Evolutionary conservation across 2,329 filamentous ascomycete genomes (phyloP), one percentile per base, ranked within the genome.

Genomic region (Reticulascus tulasneorum): DNA sequence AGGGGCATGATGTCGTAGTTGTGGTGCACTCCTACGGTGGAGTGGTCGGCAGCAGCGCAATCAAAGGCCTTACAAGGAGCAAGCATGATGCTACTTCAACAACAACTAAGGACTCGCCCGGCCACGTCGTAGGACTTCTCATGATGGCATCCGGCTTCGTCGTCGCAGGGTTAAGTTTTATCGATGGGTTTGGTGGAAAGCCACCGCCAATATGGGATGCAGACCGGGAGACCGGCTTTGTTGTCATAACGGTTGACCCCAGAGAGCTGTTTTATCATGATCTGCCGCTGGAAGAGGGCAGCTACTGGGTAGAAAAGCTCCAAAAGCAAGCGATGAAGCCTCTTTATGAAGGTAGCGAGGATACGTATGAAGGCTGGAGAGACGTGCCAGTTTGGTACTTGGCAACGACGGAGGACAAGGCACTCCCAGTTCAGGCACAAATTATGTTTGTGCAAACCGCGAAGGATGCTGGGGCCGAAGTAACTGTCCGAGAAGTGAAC

Each of bases 211-310:
- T 42, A 2, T 73, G 66, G 64, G 49, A 51, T 0, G 47, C 56
- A 1, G 60, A 71, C 30, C 46, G 42, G 2, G 54, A 56, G 15
- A 68, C 57, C 1, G 69, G 69, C 5, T 63, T 58, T 26, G 64
- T 63, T 2, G 59, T 61, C 1, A 35, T 75, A 5, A 49, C 57
- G 12, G 54, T 54, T 4, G 45, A 62, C 13, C 51, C 65, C 0
- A 44, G 58, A 7, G 52, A 69, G 6, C 42, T 73, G 3, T 68
- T 75, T 38, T 76, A 75, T 38, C 67, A 74, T 40, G 71, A 76
- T 47, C 39, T 75, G 1, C 56, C 67, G 0, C 47, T 42, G 1
- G 59, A 64, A 1, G 70, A 75, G 33, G 65, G 53, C 0, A 51
- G 62, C 4, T 52, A 53, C 25, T 72, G 69, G 64, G 58, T 60